Percentiles rank a stretch among this genome's conserved stretches.
Evolutionary conservation across 148 eudicot genomes (phyloP).

Genomic region (Cornus suecica): DNA sequence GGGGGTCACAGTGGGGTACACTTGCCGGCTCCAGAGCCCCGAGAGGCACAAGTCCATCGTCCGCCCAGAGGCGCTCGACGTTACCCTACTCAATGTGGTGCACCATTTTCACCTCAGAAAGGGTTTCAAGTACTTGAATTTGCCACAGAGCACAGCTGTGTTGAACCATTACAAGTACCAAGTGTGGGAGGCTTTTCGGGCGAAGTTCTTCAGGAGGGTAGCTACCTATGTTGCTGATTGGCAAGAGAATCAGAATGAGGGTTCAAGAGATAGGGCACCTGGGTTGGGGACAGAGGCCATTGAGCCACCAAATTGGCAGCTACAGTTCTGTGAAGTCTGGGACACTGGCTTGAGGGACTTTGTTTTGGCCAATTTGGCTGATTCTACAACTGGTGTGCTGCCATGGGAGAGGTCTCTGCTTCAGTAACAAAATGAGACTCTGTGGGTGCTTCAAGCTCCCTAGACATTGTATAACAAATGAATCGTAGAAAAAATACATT

Average conservation of each 20-base stretch:
- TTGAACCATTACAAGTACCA: conserved; percentile 94
- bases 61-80: conserved; percentile 66
- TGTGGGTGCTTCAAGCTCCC: conserved; percentile 12
- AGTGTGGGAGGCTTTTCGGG: conserved; percentile 83
- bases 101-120: conserved; percentile 78
- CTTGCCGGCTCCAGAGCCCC: conserved; percentile 76
- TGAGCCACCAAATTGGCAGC: conserved; percentile 71
- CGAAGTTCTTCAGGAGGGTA: conserved; percentile 83
- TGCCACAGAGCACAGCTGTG: conserved; percentile 44
- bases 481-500: conserved; percentile 18
- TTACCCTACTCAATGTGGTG: conserved; percentile 69
- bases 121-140: conserved; percentile 47
- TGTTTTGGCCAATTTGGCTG: conserved; percentile 65
- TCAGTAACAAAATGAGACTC: conserved; percentile 6
- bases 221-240: conserved; percentile 95
- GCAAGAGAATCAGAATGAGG: conserved; percentile 81
- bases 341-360: conserved; percentile 82
- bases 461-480: conserved; percentile 17
- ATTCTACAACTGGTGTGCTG: conserved; percentile 61
- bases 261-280: conserved; percentile 88
- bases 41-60: conserved; percentile 96
- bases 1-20: conserved; percentile 81
- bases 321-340: conserved; percentile 83
- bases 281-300: conserved; percentile 92
- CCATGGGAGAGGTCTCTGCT: conserved; percentile 63